Evolutionary conservation across 257 asterid species (phyloP).

Genomic region (Ajuga chamaepitys): DNA sequence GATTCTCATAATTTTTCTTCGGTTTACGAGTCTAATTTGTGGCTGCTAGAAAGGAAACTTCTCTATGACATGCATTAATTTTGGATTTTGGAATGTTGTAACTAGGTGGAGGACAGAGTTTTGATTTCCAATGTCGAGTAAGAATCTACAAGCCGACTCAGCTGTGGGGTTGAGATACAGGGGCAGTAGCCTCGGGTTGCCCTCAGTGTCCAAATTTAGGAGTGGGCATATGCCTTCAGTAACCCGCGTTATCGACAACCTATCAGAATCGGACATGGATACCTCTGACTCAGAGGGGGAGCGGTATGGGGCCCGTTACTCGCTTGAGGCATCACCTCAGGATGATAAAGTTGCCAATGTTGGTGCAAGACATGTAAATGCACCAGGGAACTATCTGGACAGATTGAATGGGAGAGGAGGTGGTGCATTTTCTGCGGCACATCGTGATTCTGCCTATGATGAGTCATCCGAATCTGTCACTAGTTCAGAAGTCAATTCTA

Average conservation of each 20-base stretch:
- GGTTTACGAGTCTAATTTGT: too few relatives aligned
- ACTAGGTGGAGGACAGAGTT: slow-evolving; percentile 19
- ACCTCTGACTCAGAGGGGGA: slow-evolving; percentile 61
- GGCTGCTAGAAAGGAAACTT: too few relatives aligned
- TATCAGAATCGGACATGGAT: slow-evolving; percentile 64
- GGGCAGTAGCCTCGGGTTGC: slow-evolving; percentile 44
- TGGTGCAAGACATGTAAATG: slow-evolving; percentile 9
- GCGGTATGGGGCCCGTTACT: slow-evolving; percentile 25
- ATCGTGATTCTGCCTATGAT: slow-evolving; percentile 22
- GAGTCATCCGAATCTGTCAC: slow-evolving; percentile 39
- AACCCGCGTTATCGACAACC: slow-evolving; percentile 18
- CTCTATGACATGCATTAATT: background rate
- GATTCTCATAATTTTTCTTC: too few relatives aligned
- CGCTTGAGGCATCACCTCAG: slow-evolving; percentile 71
- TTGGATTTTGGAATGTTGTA: slow-evolving; percentile 7
- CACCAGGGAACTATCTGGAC: background rate
- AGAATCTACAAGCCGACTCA: slow-evolving; percentile 32
- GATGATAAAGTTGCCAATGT: slow-evolving; percentile 50
- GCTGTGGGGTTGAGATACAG: slow-evolving; percentile 33
- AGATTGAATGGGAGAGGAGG: slow-evolving; percentile 12
- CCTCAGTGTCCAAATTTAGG: slow-evolving; percentile 42
- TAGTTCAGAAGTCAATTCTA: slow-evolving; percentile 38
- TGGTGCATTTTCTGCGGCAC: slow-evolving; percentile 2
- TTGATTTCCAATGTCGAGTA: slow-evolving; percentile 37
- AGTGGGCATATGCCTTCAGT: slow-evolving; percentile 56